A percentile compares a stretch with the other conserved stretches of the same genome.
Evolutionary conservation across 352 stramenopile species (phyloP).

Genomic region (Chrysophaeum taylorii): DNA sequence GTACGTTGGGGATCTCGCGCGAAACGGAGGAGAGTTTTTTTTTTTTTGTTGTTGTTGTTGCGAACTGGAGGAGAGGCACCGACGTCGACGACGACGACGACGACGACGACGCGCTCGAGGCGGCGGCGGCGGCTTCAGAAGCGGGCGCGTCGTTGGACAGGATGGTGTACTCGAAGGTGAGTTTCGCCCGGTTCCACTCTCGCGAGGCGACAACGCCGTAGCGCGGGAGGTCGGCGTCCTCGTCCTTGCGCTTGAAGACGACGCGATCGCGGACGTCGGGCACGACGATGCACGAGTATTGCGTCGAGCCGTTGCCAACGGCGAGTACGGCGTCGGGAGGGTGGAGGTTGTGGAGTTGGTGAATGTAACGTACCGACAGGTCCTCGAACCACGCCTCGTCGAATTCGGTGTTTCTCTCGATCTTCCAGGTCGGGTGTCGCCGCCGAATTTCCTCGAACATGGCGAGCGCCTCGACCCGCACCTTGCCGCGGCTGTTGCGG

Average conservation of each 20-base stretch:
- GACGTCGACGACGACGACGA: no score
- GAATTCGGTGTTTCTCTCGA: neutral
- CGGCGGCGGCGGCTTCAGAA: no score
- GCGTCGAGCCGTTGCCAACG: slow-evolving; percentile 6
- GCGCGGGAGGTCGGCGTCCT: neutral
- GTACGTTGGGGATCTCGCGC: no score
- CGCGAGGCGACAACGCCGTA: no score
- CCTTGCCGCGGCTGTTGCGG: neutral
- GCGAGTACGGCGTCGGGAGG: neutral
- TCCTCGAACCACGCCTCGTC: slow-evolving; percentile 2
- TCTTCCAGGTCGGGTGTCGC: no score
- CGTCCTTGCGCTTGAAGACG: neutral
- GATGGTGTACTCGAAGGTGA: no score
- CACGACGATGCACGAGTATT: neutral
- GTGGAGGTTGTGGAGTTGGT: neutral
- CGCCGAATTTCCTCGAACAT: neutral
- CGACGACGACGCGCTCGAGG: no score
- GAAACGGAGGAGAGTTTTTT: no score
- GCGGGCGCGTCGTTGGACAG: no score
- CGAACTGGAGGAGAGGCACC: no score
- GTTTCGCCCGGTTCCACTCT: no score
- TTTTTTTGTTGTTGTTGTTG: no score
- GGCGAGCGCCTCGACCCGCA: neutral
- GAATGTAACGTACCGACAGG: neutral
- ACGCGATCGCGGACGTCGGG: neutral